A percentile compares a stretch with the other conserved stretches of the same genome.
Evolutionary conservation across 2,329 filamentous ascomycete genomes (phyloP).

Genomic region (Hymenoscyphus albidus): DNA sequence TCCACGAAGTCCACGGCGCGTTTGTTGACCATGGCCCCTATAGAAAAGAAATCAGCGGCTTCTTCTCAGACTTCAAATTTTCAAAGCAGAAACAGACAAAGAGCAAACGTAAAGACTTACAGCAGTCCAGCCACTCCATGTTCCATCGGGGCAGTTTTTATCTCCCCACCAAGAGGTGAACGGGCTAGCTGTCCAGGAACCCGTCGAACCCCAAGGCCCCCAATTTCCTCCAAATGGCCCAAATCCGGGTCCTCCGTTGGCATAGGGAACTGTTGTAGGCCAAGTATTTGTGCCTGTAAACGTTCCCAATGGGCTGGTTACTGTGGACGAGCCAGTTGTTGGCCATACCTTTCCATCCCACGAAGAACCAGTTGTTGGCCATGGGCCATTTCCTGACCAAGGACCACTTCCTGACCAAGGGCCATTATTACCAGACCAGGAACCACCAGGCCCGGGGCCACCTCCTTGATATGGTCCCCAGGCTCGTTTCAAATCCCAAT

Average conservation of each 20-base stretch:
- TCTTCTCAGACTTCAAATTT: not conserved
- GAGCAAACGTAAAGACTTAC: not conserved
- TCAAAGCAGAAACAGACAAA: not conserved
- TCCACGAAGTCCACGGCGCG: slow-evolving; percentile 19
- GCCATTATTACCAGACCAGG: not conserved
- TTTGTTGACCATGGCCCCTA: slow-evolving; percentile 13
- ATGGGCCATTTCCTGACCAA: not conserved
- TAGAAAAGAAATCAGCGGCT: not conserved
- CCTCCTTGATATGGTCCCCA: slow-evolving; percentile 1
- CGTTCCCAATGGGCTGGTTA: not conserved
- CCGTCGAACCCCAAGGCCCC: slow-evolving; percentile 18
- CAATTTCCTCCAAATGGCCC: slow-evolving; percentile 17
- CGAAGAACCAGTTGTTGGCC: not conserved
- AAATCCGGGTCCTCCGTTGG: slow-evolving; percentile 2
- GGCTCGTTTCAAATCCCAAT: not conserved
- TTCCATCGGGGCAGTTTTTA: slow-evolving; percentile 12
- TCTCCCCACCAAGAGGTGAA: slow-evolving; percentile 18
- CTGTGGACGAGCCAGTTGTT: not conserved
- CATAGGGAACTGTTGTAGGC: not conserved
- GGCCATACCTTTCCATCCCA: slow-evolving; percentile 12
- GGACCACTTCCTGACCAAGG: not conserved
- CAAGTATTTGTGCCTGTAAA: slow-evolving; percentile 1
- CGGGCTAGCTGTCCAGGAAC: slow-evolving; percentile 14
- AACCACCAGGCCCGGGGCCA: too few species aligned
- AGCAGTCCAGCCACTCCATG: slow-evolving; percentile 18